These are phyloP conservation scores for Colletotrichum eremochloae DNA, from an alignment of 2,329 filamentous ascomycete species.

Conservation along the genomic window DNA sequence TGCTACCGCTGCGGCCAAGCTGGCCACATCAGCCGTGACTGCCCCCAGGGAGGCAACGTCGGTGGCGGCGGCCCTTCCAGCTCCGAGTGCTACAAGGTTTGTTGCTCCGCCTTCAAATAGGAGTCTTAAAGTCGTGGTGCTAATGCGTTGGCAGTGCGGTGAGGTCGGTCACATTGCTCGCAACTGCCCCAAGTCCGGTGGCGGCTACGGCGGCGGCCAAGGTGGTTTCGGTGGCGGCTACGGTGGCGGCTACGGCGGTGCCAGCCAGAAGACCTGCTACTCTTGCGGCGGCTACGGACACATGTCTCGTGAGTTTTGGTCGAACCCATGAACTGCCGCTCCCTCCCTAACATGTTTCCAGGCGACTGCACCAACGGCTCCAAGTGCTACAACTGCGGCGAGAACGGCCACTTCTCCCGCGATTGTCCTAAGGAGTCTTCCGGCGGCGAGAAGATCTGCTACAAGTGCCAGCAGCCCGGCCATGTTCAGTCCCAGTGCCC, in stretches of 20 bases:
- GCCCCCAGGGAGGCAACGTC: slow-evolving; percentile 67
- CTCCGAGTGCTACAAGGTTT: slow-evolving; percentile 90
- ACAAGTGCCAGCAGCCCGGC: slow-evolving; percentile 88
- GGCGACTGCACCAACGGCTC: slow-evolving; percentile 97
- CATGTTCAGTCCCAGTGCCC: slow-evolving; percentile 97
- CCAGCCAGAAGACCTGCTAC: slow-evolving; percentile 90
- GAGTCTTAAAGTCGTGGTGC: neutral
- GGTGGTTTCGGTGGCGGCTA: slow-evolving; percentile 62
- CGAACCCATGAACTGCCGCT: neutral
- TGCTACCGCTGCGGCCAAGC: slow-evolving; percentile 84
- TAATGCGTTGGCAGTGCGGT: slow-evolving; percentile 73
- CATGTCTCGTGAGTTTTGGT: slow-evolving; percentile 80
- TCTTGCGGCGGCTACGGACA: slow-evolving; percentile 97
- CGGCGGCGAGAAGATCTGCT: slow-evolving; percentile 94
- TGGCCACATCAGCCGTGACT: slow-evolving; percentile 91
- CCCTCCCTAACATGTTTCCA: slow-evolving; percentile 47
- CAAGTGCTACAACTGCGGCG: slow-evolving; percentile 99
- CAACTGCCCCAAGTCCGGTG: slow-evolving; percentile 80
- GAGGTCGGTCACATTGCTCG: slow-evolving; percentile 96
- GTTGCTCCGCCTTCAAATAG: slow-evolving; percentile 26
- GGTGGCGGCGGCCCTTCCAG: slow-evolving; percentile 60
- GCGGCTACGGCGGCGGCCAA: slow-evolving; percentile 60
- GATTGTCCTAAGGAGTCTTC: slow-evolving; percentile 95
- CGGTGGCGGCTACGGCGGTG: slow-evolving; percentile 63
- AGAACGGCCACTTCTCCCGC: slow-evolving; percentile 93